phyloP scores from a whole-genome alignment of 2,329 filamentous ascomycete genomes.

The Raffaelea arxii region DNA sequence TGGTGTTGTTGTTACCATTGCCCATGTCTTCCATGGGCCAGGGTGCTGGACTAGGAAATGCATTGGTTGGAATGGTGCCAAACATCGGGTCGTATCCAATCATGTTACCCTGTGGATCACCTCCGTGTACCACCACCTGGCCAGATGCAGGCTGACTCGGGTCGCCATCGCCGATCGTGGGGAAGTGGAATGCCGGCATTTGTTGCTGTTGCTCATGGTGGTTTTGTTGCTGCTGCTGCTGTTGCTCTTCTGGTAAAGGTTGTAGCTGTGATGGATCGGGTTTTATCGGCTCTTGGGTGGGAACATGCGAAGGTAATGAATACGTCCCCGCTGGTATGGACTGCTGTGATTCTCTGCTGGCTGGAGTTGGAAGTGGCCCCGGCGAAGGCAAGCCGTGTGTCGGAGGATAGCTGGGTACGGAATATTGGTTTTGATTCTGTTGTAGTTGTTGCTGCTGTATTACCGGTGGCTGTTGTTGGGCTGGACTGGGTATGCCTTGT shows the following conservation, averaged over 20 bases:
- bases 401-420: too few relatives aligned
- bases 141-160: too few relatives aligned
- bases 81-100: conserved; percentile 50
- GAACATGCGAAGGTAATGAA: too few relatives aligned
- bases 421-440: too few relatives aligned
- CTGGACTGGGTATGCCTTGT: too few relatives aligned
- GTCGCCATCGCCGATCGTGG: too few relatives aligned
- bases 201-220: background rate
- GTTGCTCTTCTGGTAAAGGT: background rate
- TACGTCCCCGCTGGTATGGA: too few relatives aligned
- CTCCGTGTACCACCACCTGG: background rate
- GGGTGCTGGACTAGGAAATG: conserved; percentile 39
- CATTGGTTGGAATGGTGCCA: conserved; percentile 41
- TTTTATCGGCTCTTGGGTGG: too few relatives aligned
- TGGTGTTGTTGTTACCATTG: conserved; percentile 7
- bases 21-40: conserved; percentile 36
- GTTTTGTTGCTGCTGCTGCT: background rate
- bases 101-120: conserved; percentile 13
- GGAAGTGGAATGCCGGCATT: background rate
- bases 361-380: too few relatives aligned
- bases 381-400: too few relatives aligned
- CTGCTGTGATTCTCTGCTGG: too few relatives aligned
- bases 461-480: conserved; percentile 9
- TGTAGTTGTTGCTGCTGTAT: background rate
- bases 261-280: background rate